Evolutionary conservation across 2,329 filamentous ascomycete genomes (phyloP).

Genomic region (Teratosphaeria zuluensis): DNA sequence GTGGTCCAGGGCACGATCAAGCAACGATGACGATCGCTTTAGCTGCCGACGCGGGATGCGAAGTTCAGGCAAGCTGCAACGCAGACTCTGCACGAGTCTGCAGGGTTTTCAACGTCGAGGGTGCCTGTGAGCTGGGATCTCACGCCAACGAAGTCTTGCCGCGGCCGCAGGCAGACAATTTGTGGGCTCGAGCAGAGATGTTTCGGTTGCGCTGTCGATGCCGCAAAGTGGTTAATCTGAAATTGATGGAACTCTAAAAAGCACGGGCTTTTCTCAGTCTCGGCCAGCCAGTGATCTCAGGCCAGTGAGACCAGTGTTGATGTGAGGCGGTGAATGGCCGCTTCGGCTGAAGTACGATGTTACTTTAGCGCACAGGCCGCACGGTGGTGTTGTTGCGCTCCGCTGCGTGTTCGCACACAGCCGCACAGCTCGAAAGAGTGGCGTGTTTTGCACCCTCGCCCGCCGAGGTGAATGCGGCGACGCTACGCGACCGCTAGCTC

Average conservation of each 20-base stretch:
- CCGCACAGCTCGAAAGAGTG: neutral
- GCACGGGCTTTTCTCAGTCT: neutral
- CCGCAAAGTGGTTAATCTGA: neutral
- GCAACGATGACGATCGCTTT: constrained; percentile 20
- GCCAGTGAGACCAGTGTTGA: neutral
- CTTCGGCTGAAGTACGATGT: constrained; percentile 5
- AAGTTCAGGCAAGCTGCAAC: constrained; percentile 11
- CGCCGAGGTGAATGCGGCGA: neutral
- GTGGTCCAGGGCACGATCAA: constrained; percentile 23
- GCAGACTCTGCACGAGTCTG: constrained; percentile 12
- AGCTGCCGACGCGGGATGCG: constrained; percentile 18
- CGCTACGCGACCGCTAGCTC: neutral
- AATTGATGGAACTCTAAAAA: neutral
- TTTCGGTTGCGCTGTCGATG: neutral
- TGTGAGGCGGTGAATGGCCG: constrained; percentile 4
- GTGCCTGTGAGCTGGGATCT: constrained; percentile 11
- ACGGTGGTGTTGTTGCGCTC: neutral
- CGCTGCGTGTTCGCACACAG: neutral
- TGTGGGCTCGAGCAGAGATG: neutral
- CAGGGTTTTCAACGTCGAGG: constrained; percentile 11
- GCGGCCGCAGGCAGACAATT: neutral
- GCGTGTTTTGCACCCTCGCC: neutral
- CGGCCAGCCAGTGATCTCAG: neutral
- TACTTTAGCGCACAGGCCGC: constrained; percentile 3
- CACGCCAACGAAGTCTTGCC: constrained; percentile 4